These are phyloP conservation scores for Dactylellina drechsleri DNA, from an alignment of 2,329 filamentous ascomycete species.

Conservation along the genomic window DNA sequence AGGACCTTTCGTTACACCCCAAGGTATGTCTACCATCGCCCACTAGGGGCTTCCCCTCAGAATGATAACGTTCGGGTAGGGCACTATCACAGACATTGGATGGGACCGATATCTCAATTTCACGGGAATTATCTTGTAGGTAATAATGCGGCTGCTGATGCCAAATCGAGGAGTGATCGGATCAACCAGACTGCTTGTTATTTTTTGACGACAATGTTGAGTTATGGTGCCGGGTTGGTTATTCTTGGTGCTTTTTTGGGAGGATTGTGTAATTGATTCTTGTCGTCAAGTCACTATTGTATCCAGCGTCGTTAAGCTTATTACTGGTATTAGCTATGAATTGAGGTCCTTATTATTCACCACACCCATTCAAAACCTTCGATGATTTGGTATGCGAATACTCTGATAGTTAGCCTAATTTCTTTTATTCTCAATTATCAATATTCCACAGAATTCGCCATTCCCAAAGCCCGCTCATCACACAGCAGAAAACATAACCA, in stretches of 20 bases:
- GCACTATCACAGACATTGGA: conserved; percentile 1
- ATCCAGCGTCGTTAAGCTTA: too few species aligned
- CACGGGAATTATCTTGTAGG: neutral
- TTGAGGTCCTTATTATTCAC: too few species aligned
- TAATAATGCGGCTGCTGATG: neutral
- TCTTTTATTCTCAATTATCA: too few species aligned
- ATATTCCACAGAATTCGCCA: too few species aligned
- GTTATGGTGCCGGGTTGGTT: conserved; percentile 49
- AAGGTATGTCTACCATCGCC: conserved; percentile 18
- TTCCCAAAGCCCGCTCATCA: too few species aligned
- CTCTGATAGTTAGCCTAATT: too few species aligned
- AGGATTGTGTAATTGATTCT: conserved; percentile 1
- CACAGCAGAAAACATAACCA: too few species aligned
- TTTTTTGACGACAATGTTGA: conserved; percentile 36
- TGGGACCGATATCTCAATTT: conserved; percentile 1
- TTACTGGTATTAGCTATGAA: too few species aligned
- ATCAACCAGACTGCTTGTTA: conserved; percentile 28
- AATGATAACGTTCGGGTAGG: neutral
- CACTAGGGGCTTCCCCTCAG: neutral
- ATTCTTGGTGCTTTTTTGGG: conserved; percentile 43
- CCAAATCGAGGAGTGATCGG: neutral
- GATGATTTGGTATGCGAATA: too few species aligned
- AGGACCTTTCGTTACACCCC: neutral
- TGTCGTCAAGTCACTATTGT: too few species aligned
- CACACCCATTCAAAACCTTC: too few species aligned